A percentile compares a stretch with the other conserved stretches of the same genome.
Conservation (phyloP, 192 early-diverging fungal genomes). For the Hyaloraphidium curvatum region DNA sequence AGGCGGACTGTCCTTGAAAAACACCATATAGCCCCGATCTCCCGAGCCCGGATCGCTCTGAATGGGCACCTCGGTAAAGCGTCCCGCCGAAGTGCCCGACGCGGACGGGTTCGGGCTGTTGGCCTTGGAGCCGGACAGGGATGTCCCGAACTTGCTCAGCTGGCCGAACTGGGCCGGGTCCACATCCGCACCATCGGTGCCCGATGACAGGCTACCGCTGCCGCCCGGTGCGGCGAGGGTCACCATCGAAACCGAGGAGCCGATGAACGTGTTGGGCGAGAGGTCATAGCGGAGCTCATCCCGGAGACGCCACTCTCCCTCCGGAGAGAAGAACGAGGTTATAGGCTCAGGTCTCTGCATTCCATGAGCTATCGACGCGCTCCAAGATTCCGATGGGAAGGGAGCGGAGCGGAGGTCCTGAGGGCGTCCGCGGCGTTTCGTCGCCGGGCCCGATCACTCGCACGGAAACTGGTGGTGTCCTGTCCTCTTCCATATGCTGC, state of each 20-base stretch:
- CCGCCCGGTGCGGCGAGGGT: neutral
- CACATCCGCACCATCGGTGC: neutral
- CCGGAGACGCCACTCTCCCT: neutral
- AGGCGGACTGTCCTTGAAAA: slow-evolving; percentile 1
- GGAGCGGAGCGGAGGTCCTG: too few relatives aligned
- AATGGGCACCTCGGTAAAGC: neutral
- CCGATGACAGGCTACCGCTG: neutral
- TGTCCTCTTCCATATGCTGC: too few relatives aligned
- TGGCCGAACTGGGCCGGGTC: too few relatives aligned
- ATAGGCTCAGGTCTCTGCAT: too few relatives aligned
- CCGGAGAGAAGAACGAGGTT: neutral
- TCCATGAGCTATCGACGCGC: too few relatives aligned
- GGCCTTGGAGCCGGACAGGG: too few relatives aligned
- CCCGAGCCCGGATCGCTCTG: neutral
- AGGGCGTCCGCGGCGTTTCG: too few relatives aligned
- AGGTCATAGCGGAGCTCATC: slow-evolving; percentile 1
- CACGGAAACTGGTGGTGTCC: too few relatives aligned
- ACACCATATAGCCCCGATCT: neutral
- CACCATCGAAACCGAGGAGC: neutral
- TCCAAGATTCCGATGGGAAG: too few relatives aligned
- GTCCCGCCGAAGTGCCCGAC: neutral
- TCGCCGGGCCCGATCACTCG: too few relatives aligned
- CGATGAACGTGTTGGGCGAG: neutral
- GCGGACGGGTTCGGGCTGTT: too few relatives aligned
- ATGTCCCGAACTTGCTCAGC: too few relatives aligned